Evolutionary conservation across 768 basidiomycete species (phyloP).

Genomic region (Tylopilus plumbeoviolaceoides): DNA sequence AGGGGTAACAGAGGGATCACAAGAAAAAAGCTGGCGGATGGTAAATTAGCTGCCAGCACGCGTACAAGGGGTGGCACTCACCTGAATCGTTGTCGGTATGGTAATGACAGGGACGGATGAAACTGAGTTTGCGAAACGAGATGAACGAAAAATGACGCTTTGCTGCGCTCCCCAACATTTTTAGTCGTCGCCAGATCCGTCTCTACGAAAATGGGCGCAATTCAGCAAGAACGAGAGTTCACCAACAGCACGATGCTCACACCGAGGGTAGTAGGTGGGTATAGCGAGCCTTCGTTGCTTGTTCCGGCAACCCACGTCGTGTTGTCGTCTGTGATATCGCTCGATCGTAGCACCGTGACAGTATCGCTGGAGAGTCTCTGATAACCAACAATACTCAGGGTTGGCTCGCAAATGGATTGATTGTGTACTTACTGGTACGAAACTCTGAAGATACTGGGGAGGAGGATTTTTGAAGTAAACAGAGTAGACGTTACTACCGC

Average conservation of each 20-base stretch:
- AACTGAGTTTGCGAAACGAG: constrained; percentile 11
- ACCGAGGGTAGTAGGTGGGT: constrained; percentile 3
- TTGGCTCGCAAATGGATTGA: not conserved
- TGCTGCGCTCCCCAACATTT: constrained; percentile 6
- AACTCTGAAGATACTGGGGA: constrained; percentile 24
- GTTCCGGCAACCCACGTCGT: not conserved
- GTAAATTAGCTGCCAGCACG: not conserved
- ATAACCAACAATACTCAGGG: not conserved
- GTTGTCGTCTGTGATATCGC: constrained; percentile 4
- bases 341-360: not conserved
- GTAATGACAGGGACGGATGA: constrained; percentile 20
- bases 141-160: constrained; percentile 16
- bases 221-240: not conserved
- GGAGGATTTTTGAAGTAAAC: not conserved
- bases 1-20: constrained; percentile 1
- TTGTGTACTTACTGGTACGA: constrained; percentile 21
- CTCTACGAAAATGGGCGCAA: constrained; percentile 4
- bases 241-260: constrained; percentile 9
- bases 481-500: not conserved
- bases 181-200: constrained; percentile 17
- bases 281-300: constrained; percentile 6
- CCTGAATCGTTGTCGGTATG: constrained; percentile 22
- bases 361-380: constrained; percentile 29
- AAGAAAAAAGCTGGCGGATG: constrained; percentile 14
- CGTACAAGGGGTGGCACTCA: not conserved